A percentile compares a stretch with the other conserved stretches of the same genome.
Conservation (phyloP, 441 rosid genomes). For the Lepidium campestre region DNA sequence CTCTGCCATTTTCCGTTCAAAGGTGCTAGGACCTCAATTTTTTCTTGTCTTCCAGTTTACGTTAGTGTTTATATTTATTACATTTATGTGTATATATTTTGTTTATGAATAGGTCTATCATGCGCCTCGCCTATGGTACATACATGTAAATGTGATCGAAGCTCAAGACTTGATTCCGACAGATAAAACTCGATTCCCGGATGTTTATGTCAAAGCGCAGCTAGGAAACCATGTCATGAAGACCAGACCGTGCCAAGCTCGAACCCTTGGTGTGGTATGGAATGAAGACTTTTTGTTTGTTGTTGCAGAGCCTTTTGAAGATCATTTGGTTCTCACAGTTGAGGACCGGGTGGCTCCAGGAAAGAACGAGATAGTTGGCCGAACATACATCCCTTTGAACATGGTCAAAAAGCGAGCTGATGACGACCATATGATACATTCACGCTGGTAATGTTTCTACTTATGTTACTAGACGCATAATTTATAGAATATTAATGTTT, state of each 20-base stretch:
- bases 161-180: constrained; percentile 81
- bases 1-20: constrained; percentile 62
- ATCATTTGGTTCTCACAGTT: constrained; percentile 67
- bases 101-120: constrained; percentile 45
- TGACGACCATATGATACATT: constrained; percentile 66
- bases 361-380: constrained; percentile 80
- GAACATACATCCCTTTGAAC: constrained; percentile 67
- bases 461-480: neutral
- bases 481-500: neutral
- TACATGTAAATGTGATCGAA: constrained; percentile 77
- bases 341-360: constrained; percentile 84
- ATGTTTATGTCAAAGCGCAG: constrained; percentile 79
- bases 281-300: constrained; percentile 92
- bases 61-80: neutral
- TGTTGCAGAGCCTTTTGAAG: constrained; percentile 86
- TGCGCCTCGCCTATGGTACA: constrained; percentile 87
- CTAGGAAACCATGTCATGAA: constrained; percentile 80
- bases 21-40: constrained; percentile 27
- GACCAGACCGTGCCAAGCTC: constrained; percentile 81
- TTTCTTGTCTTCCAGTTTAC: neutral
- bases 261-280: constrained; percentile 72
- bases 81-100: neutral
- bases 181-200: constrained; percentile 74
- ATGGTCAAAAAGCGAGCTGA: constrained; percentile 82
- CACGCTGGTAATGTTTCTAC: constrained; percentile 49